Evolutionary conservation across 2,329 filamentous ascomycete genomes (phyloP).

Genomic region (Hymenoscyphus scutula): DNA sequence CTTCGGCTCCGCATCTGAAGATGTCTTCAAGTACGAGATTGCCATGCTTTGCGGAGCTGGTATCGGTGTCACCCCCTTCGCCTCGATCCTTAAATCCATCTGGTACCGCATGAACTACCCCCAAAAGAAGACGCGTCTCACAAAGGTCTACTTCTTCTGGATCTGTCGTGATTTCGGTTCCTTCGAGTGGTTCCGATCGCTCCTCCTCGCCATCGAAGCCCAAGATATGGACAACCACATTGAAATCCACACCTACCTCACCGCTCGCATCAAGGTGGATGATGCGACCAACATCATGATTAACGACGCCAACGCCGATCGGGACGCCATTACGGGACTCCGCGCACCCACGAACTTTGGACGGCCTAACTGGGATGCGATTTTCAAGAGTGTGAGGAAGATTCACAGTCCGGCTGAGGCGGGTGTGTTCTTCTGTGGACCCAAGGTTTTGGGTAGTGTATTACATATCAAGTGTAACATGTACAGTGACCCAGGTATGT

Average conservation of each 20-base stretch:
- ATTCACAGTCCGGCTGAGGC: conserved; percentile 71
- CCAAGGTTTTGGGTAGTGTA: conserved; percentile 72
- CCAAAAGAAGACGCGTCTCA: conserved; percentile 72
- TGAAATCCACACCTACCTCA: conserved; percentile 87
- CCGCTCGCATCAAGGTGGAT: conserved; percentile 80
- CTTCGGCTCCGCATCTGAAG: conserved; percentile 81
- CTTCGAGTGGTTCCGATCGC: conserved; percentile 85
- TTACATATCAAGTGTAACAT: conserved; percentile 84
- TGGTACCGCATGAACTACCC: conserved; percentile 93
- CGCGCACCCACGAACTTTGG: conserved; percentile 83
- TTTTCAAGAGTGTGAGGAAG: conserved; percentile 80
- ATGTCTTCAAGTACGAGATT: conserved; percentile 86
- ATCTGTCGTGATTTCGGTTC: conserved; percentile 84
- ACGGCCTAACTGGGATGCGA: conserved; percentile 86
- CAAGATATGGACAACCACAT: conserved; percentile 82
- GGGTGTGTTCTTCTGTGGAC: conserved; percentile 83
- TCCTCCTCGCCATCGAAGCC: conserved; percentile 80
- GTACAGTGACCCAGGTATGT: conserved; percentile 78
- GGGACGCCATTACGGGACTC: conserved; percentile 80
- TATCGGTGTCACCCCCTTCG: conserved; percentile 84
- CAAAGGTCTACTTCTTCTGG: conserved; percentile 93
- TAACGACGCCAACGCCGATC: conserved; percentile 81
- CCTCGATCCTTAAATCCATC: conserved; percentile 84
- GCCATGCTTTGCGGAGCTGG: conserved; percentile 77
- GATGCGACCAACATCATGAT: conserved; percentile 92